These are phyloP conservation scores for Pseudocercospora crystallina DNA, from an alignment of 2,329 filamentous ascomycete species.

Conservation along the genomic window DNA sequence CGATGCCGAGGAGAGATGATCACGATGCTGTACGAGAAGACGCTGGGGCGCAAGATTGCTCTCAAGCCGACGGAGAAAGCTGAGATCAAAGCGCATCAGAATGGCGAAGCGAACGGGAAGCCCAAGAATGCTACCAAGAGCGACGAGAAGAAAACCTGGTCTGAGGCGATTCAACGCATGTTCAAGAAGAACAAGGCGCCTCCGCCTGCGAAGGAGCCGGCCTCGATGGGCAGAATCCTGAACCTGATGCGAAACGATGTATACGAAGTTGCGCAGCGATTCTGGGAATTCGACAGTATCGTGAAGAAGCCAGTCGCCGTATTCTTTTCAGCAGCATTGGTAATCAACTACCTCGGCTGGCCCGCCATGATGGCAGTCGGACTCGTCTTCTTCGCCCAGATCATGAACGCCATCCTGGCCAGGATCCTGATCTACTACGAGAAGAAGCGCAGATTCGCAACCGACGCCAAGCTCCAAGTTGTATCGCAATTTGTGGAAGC, in stretches of 20 bases:
- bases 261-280: conserved; percentile 75
- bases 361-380: conserved; percentile 72
- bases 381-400: conserved; percentile 59
- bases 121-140: neutral
- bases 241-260: conserved; percentile 81
- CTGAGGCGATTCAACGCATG: conserved; percentile 8
- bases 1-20: conserved; percentile 81
- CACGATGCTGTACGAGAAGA: conserved; percentile 81
- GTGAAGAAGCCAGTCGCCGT: conserved; percentile 75
- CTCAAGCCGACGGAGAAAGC: conserved; percentile 26
- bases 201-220: conserved; percentile 53
- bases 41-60: conserved; percentile 62
- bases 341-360: conserved; percentile 78
- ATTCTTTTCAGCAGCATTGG: conserved; percentile 69
- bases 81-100: conserved; percentile 9
- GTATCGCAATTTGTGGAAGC: conserved; percentile 85
- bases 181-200: conserved; percentile 29
- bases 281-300: conserved; percentile 82
- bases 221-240: conserved; percentile 86
- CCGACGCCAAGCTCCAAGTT: conserved; percentile 75
- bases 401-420: conserved; percentile 67
- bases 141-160: conserved; percentile 2
- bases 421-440: conserved; percentile 67
- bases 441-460: conserved; percentile 67
- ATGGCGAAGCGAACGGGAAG: conserved; percentile 25